Evolutionary conservation across 2,329 filamentous ascomycete genomes (phyloP).

Genomic region (Alternaria ventricosa): DNA sequence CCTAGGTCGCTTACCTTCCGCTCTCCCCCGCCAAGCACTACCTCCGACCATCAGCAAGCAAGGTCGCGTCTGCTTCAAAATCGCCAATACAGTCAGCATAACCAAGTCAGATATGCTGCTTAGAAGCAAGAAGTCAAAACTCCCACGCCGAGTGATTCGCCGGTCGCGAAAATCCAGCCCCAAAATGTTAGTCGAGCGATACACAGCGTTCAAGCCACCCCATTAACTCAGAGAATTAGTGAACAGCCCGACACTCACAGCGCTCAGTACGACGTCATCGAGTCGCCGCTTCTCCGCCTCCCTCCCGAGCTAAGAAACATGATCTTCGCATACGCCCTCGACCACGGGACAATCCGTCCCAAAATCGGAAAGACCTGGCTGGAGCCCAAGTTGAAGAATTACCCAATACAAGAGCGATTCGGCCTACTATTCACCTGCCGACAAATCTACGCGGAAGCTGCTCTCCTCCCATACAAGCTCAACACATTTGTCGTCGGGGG

Average conservation of each 20-base stretch:
- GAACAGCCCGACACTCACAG: background rate
- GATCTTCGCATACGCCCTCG: background rate
- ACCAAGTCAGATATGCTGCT: no score
- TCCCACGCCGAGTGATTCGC: no score
- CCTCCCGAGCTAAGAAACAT: background rate
- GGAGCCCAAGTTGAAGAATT: background rate
- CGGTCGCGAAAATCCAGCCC: no score
- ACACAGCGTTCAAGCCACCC: background rate
- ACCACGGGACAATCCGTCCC: background rate
- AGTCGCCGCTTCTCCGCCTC: background rate
- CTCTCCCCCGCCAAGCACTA: background rate
- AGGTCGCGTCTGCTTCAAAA: no score
- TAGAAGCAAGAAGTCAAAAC: no score
- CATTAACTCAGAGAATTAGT: background rate
- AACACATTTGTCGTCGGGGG: no score
- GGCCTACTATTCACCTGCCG: background rate
- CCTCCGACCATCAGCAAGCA: no score
- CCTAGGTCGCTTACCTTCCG: no score
- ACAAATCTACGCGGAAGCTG: background rate
- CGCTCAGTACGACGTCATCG: background rate
- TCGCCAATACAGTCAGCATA: no score
- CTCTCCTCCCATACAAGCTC: background rate
- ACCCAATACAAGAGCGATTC: background rate
- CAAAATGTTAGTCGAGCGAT: background rate
- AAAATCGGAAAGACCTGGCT: accelerated